Evolutionary conservation across 148 eudicot genomes (phyloP).

Genomic region (Linanthus parryae): DNA sequence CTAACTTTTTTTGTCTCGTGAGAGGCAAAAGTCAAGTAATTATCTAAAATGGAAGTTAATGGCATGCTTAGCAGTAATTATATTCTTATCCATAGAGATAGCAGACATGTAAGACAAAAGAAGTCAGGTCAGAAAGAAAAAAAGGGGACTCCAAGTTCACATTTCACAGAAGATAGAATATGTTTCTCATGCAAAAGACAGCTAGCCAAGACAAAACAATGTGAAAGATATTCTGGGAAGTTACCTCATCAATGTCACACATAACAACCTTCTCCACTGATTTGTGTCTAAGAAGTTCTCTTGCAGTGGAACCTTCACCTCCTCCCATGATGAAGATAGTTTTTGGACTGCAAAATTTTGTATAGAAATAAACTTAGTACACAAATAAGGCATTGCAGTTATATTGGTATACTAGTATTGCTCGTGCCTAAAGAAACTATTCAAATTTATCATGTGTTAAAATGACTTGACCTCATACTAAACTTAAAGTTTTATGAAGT

Average conservation of each 20-base stretch:
- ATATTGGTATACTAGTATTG: too few species aligned
- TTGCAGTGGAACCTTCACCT: constrained; percentile 96
- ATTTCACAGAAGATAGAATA: background rate
- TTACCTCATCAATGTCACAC: constrained; percentile 95
- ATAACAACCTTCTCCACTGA: constrained; percentile 67
- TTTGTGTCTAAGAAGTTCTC: constrained; percentile 76
- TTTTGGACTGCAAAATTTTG: constrained; percentile 53
- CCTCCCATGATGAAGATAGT: constrained; percentile 87
- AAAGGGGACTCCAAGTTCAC: constrained; percentile 3
- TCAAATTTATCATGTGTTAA: too few species aligned
- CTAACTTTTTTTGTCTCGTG: background rate
- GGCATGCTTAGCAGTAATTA: background rate
- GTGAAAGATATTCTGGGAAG: background rate
- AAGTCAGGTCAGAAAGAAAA: background rate
- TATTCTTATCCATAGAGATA: background rate
- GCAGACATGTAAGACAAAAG: background rate
- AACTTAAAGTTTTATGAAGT: too few species aligned
- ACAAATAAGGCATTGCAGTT: too few species aligned
- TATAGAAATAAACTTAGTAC: too few species aligned
- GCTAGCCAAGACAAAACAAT: background rate
- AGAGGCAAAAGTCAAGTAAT: background rate
- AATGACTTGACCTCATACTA: too few species aligned
- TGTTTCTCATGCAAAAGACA: background rate
- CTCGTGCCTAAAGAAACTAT: too few species aligned
- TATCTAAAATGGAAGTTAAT: background rate